Conservation (phyloP, 352 stramenopile species). For the Globisporangium spinosum region DNA sequence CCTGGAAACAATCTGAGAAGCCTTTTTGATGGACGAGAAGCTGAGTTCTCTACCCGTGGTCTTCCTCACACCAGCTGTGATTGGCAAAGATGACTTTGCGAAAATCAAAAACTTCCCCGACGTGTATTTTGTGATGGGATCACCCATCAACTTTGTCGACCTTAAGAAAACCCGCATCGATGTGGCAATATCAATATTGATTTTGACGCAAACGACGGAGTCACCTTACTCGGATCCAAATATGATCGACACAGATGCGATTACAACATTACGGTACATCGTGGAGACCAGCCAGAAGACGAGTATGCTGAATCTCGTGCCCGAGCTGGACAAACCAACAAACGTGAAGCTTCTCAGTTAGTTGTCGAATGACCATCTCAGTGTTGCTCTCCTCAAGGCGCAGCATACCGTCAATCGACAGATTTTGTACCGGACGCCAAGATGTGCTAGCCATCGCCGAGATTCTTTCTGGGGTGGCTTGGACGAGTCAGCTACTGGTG, state of each 20-base stretch:
- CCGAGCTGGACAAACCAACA: constrained; percentile 65
- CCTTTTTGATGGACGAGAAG: constrained; percentile 35
- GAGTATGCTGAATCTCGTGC: constrained; percentile 64
- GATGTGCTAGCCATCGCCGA: constrained; percentile 35
- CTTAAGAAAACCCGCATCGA: constrained; percentile 68
- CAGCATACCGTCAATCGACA: constrained; percentile 35
- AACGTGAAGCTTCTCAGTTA: constrained; percentile 82
- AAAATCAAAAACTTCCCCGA: constrained; percentile 47
- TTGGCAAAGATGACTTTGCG: constrained; percentile 57
- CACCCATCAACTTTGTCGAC: constrained; percentile 69
- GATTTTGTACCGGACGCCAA: constrained; percentile 39
- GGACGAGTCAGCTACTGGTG: constrained; percentile 28
- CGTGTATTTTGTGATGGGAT: constrained; percentile 69
- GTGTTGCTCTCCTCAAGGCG: constrained; percentile 34
- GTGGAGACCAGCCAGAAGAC: constrained; percentile 72
- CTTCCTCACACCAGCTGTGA: constrained; percentile 45
- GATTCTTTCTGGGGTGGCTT: constrained; percentile 39
- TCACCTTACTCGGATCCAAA: constrained; percentile 66
- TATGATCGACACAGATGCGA: constrained; percentile 80
- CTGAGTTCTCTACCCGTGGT: constrained; percentile 43
- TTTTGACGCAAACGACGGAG: constrained; percentile 50
- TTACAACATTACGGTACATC: constrained; percentile 79
- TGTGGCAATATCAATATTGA: constrained; percentile 50
- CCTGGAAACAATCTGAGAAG: constrained; percentile 66
- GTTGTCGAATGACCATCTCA: constrained; percentile 48